Base-by-base conservation (phyloP, 2,329 filamentous ascomycete genomes). In the Colletotrichum lentis region DNA sequence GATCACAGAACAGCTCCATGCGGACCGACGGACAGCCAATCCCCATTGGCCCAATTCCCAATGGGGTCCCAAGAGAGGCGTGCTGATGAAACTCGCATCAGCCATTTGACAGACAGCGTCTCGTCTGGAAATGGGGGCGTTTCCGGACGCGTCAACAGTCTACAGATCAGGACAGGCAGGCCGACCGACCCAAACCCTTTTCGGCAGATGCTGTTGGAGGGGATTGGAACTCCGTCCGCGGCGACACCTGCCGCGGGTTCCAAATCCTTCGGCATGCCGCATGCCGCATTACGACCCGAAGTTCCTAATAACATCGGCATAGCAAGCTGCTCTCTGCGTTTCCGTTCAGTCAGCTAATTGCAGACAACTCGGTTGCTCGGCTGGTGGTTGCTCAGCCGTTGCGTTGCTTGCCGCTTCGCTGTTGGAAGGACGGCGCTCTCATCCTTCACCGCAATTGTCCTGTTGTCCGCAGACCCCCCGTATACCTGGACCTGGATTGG, bases 41-140 rank as follows among this genome's bases (percentile, higher is more conserved):
- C 43, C n/a, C 49, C 55, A 55, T 52, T 12, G 49, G 43, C 35
- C 24, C 62, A 44, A 41, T 55, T 65, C 47, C 54, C 50, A 65
- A 39, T 43, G 39, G 54, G 59, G 59, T 24, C 60, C 64, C 37
- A 18, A 46, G 55, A 60, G 55, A 59, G 41, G 62, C 24, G 35
- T 59, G 49, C 18, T 37, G 49, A 68, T 68, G 65, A 68, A 68
- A 68, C 65, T 60, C 43, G 65, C 54, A 55, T 65, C 22, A 68
- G 65, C 61, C 41, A 50, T 46, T 54, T 59, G 47, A 64, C 65
- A 65, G 49, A 27, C 55, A 37, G 50, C 50, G 55, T 65, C 46
- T 56, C 54, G 65, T 39, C 55, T 54, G 49, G 43, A 52, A 65
- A 60, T 58, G 39, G 65, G 56, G 55, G 61, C 55, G 31, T 65